Evolutionary conservation across 2,329 filamentous ascomycete species (phyloP).

Genomic region (Trichoderma afroharzianum): DNA sequence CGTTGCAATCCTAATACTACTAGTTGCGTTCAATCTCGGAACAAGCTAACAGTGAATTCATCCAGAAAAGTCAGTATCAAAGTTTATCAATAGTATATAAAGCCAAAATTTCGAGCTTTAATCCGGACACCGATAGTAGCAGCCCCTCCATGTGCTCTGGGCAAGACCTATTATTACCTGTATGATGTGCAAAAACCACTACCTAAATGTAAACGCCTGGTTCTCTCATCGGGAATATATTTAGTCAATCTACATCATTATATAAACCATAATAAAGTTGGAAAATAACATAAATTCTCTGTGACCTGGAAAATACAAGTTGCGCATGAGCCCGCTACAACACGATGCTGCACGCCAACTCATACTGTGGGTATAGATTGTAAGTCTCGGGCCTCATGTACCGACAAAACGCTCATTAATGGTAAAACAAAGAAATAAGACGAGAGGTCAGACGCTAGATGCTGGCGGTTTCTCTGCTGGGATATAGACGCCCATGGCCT

Average conservation of each 20-base stretch:
- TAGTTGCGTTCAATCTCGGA: not conserved
- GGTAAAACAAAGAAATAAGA: not conserved
- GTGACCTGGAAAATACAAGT: not conserved
- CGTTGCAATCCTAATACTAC: not conserved
- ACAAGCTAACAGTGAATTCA: not conserved
- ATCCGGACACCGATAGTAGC: not conserved
- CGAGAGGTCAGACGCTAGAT: not conserved
- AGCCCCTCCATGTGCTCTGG: not conserved
- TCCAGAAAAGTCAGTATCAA: not conserved
- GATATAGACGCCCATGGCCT: conserved; percentile 67
- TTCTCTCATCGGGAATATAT: not conserved
- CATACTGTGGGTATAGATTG: not conserved
- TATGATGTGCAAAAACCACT: not conserved
- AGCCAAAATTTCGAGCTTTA: not conserved
- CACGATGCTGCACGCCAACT: not conserved
- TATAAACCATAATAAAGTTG: not conserved
- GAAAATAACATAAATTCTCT: not conserved
- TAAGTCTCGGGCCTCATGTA: not conserved
- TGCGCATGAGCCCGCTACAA: not conserved
- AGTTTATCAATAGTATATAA: not conserved
- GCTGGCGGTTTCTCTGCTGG: conserved; percentile 28
- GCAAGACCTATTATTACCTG: not conserved
- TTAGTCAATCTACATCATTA: not conserved
- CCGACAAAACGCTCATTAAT: not conserved
- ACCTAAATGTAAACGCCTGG: not conserved